Evolutionary conservation across 352 stramenopile species (phyloP), one percentile per base, ranked within the genome.

Genomic region (Labyrinthula sp.): DNA sequence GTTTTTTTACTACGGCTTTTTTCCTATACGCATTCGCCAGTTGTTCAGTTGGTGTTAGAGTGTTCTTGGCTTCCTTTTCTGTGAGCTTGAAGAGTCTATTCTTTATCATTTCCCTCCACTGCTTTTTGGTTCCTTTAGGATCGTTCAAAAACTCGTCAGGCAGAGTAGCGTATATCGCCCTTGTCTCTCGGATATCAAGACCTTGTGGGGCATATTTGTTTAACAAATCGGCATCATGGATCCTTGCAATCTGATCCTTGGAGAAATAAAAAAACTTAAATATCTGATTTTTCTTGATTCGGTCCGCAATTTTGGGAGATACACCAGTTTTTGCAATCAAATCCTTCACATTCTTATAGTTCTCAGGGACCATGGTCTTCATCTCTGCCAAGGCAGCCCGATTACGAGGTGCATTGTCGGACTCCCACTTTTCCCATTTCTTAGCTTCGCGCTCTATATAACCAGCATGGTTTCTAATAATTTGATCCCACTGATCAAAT

Each of bases 381-480:
- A 60, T 58, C n/a, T 9, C 22, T 0, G 2, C 12, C 2, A 54
- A 30, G 9, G 46, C 36, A 6, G 35, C 22, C 5, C 28, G 7
- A 31, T 62, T 62, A 15, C 36, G 30, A 4, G 28, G 18, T 9
- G 14, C 18, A 21, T 62, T 26, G 15, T 54, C 26, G 10, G 9
- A 31, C 20, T 60, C 46, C 57, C 57, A 63, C 25, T 57, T 17
- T 9, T 48, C n/a, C n/a, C 45, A 56, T 30, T 63, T 54, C 12
- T 48, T 12, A 30, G 48, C 52, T 28, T 63, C 47, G 40, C 60
- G 55, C 45, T 60, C 47, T 36, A 52, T 39, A 38, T 63, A 63
- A 23, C 62, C 57, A 2, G 54, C 55, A 46, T 63, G 45, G 55
- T 63, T 61, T 34, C 57, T 45, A 15, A 63, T 59, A 15, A 58